A percentile compares a stretch with the other conserved stretches of the same genome.
phyloP scores from a whole-genome alignment of 805 yeast genomes.

The Priceomyces melissophilus region DNA sequence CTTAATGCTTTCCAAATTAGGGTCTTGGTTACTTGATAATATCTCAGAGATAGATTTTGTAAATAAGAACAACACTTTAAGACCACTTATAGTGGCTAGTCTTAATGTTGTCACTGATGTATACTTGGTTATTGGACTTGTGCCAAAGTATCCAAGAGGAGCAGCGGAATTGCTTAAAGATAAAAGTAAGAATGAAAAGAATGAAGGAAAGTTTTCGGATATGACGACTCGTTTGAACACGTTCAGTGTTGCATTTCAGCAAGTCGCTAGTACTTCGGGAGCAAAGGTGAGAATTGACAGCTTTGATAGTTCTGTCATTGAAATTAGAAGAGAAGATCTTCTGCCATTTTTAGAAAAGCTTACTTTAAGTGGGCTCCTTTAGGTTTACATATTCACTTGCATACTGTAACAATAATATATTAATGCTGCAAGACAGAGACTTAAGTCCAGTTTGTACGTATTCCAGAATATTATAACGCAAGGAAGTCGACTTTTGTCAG shows the following conservation, averaged over 20 bases:
- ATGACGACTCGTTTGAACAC: slow-evolving; percentile 60
- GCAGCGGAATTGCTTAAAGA: slow-evolving; percentile 32
- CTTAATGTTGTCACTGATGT: slow-evolving; percentile 70
- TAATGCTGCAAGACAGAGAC: slow-evolving; percentile 17
- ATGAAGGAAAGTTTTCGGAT: slow-evolving; percentile 32
- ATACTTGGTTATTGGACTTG: slow-evolving; percentile 83
- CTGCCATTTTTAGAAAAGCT: slow-evolving; percentile 82
- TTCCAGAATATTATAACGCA: too few species aligned
- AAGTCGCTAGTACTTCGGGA: slow-evolving; percentile 76
- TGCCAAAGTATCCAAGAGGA: slow-evolving; percentile 69
- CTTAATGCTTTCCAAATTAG: slow-evolving; percentile 74
- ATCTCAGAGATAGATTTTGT: slow-evolving; percentile 71
- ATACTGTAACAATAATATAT: slow-evolving; percentile 3
- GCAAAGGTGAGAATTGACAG: slow-evolving; percentile 91
- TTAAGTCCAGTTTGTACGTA: too few species aligned
- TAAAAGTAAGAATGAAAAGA: slow-evolving; percentile 15
- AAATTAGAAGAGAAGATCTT: slow-evolving; percentile 82
- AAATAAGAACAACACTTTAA: slow-evolving; percentile 36
- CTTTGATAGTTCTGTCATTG: slow-evolving; percentile 91
- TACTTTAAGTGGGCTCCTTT: slow-evolving; percentile 62
- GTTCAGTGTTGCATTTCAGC: slow-evolving; percentile 89
- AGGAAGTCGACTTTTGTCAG: too few species aligned
- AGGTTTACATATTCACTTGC: not conserved
- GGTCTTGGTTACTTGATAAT: slow-evolving; percentile 87
- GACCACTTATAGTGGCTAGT: slow-evolving; percentile 85